Percentiles rank a stretch among this genome's conserved stretches.
Evolutionary conservation across 257 asterid species (phyloP).

Genomic region (Capsicum baccatum): DNA sequence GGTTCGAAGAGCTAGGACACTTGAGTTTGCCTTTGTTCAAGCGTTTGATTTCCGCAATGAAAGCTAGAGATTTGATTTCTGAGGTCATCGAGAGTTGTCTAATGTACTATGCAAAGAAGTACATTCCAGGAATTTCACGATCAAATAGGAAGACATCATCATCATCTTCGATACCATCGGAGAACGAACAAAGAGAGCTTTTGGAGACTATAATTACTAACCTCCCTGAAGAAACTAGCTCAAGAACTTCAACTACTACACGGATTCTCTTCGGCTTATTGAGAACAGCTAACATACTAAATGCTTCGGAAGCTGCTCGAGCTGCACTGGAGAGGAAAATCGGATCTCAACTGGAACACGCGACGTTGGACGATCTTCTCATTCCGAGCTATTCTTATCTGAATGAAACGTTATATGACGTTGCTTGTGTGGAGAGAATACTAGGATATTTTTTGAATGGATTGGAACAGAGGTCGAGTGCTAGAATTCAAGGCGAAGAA

Average conservation of each 20-base stretch:
- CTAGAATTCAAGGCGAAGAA: conserved; percentile 48
- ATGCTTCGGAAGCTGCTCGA: conserved; percentile 69
- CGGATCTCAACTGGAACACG: conserved; percentile 82
- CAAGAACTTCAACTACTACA: conserved; percentile 50
- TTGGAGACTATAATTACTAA: conserved; percentile 69
- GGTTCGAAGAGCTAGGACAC: conserved; percentile 79
- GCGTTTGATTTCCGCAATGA: conserved; percentile 71
- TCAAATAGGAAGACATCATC: conserved; percentile 61
- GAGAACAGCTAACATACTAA: conserved; percentile 76
- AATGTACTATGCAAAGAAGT: conserved; percentile 71
- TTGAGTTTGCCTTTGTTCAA: conserved; percentile 64
- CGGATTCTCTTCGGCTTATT: conserved; percentile 75
- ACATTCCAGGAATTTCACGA: conserved; percentile 83
- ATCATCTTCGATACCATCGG: conserved; percentile 63
- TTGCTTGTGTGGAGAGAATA: conserved; percentile 89
- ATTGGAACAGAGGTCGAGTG: conserved; percentile 52
- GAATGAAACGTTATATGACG: conserved; percentile 90
- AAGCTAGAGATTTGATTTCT: conserved; percentile 57
- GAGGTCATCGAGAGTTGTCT: conserved; percentile 86
- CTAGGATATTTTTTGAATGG: conserved; percentile 60
- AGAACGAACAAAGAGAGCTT: conserved; percentile 83
- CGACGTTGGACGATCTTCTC: conserved; percentile 82
- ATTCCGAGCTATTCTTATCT: conserved; percentile 95
- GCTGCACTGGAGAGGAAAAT: conserved; percentile 79
- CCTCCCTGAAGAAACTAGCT: conserved; percentile 61